phyloP scores from a whole-genome alignment of 1,284 basidiomycete genomes.

The Gomphus sp. region DNA sequence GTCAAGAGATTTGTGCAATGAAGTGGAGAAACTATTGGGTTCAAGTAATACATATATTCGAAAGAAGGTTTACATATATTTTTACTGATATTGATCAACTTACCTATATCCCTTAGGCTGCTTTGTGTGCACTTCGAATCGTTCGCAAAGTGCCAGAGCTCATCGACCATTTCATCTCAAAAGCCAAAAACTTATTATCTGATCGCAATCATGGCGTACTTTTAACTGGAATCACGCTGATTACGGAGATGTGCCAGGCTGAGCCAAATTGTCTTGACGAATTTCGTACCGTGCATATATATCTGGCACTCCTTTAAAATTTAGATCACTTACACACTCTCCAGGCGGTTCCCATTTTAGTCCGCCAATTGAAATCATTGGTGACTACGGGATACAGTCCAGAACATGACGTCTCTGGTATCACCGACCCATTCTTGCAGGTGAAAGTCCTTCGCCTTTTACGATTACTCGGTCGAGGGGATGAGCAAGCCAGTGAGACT shows the following conservation, averaged over 20 bases:
- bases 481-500: conserved; percentile 81
- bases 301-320: not conserved
- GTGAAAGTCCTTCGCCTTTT: conserved; percentile 95
- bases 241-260: conserved; percentile 88
- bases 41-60: conserved; percentile 98
- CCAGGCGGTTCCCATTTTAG: conserved; percentile 87
- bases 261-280: conserved; percentile 71
- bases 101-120: conserved; percentile 49
- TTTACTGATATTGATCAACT: not conserved
- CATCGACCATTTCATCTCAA: conserved; percentile 84
- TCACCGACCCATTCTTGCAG: conserved; percentile 98
- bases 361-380: conserved; percentile 91
- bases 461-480: conserved; percentile 79
- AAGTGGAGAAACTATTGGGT: conserved; percentile 95
- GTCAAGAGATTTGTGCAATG: conserved; percentile 93
- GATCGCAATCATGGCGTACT: conserved; percentile 98
- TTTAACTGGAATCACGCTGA: conserved; percentile 87
- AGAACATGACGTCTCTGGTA: conserved; percentile 98
- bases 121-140: conserved; percentile 93
- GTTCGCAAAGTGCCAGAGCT: conserved; percentile 97
- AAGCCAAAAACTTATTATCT: conserved; percentile 85
- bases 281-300: conserved; percentile 70
- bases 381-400: conserved; percentile 97
- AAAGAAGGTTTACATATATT: conserved; percentile 70
- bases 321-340: conserved; percentile 5